phyloP scores from a whole-genome alignment of 31 red algal genomes.

The Porphyra umbilicalis region DNA sequence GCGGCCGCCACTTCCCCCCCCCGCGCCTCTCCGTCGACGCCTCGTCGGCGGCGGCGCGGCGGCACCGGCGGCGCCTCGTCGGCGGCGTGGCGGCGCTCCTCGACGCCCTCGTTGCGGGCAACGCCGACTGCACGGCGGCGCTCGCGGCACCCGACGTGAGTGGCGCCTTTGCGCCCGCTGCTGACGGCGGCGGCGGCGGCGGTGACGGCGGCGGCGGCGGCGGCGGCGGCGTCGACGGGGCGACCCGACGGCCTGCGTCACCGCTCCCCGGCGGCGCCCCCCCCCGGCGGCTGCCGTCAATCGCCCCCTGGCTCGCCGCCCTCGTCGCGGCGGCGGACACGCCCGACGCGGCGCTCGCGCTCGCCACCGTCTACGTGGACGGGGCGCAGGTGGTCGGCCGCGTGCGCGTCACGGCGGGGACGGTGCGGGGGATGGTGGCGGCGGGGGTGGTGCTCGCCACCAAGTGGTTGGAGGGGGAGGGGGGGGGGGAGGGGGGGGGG shows the following conservation, averaged over 20 bases:
- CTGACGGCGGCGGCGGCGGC: background rate
- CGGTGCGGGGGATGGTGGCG: background rate
- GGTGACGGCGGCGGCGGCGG: background rate
- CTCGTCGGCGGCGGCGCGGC: background rate
- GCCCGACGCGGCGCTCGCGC: background rate
- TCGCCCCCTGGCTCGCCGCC: background rate
- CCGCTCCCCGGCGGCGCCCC: background rate
- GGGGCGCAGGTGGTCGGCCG: background rate
- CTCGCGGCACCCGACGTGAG: background rate
- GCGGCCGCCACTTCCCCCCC: no score
- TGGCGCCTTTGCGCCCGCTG: background rate
- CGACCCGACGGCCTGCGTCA: no score
- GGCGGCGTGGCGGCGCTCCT: background rate
- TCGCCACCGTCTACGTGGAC: background rate
- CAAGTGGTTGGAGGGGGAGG: background rate
- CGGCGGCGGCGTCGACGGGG: background rate
- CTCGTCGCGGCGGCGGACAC: background rate
- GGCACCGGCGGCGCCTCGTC: background rate
- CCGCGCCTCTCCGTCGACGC: no score
- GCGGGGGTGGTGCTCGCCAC: background rate
- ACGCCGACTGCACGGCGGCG: background rate
- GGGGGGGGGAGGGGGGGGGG: background rate
- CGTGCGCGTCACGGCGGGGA: background rate
- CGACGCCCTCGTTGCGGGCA: background rate
- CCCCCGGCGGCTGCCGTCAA: background rate